phyloP scores from a whole-genome alignment of 495 filamentous ascomycete species.

The Elasticomyces elasticus region DNA sequence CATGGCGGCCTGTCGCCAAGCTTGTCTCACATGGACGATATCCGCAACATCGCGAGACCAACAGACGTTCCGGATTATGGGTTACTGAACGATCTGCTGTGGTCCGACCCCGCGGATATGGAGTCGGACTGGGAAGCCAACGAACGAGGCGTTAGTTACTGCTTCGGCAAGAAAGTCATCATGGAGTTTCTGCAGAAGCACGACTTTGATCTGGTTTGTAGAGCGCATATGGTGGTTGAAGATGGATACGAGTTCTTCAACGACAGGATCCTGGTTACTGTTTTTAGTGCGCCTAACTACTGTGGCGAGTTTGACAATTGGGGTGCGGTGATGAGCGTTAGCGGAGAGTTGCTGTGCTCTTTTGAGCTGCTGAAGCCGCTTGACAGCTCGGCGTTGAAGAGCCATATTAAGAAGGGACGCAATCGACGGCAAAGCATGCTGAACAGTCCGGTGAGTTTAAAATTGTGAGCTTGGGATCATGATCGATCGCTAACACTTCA shows the following conservation, averaged over 20 bases:
- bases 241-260: conserved; percentile 99
- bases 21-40: conserved; percentile 95
- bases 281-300: conserved; percentile 97
- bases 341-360: conserved; percentile 83
- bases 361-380: conserved; percentile 95
- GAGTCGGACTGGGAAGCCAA: conserved; percentile 94
- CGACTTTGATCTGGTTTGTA: conserved; percentile 94
- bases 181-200: conserved; percentile 89
- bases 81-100: conserved; percentile 88
- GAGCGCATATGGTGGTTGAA: conserved; percentile 98
- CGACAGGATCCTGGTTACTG: conserved; percentile 88
- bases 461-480: neutral
- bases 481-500: conserved; percentile 7
- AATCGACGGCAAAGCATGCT: conserved; percentile 86
- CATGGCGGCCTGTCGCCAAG: conserved; percentile 91
- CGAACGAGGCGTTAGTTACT: conserved; percentile 94
- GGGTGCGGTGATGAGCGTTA: conserved; percentile 98
- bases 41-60: conserved; percentile 86
- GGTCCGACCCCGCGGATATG: conserved; percentile 98
- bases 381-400: conserved; percentile 94
- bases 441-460: conserved; percentile 67
- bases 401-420: conserved; percentile 95
- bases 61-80: conserved; percentile 98
- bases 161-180: conserved; percentile 97
- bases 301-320: conserved; percentile 99